Percentiles rank a stretch among this genome's conserved stretches.
phyloP scores from a whole-genome alignment of 106 monocot genomes.

The Dioscorea alata region DNA sequence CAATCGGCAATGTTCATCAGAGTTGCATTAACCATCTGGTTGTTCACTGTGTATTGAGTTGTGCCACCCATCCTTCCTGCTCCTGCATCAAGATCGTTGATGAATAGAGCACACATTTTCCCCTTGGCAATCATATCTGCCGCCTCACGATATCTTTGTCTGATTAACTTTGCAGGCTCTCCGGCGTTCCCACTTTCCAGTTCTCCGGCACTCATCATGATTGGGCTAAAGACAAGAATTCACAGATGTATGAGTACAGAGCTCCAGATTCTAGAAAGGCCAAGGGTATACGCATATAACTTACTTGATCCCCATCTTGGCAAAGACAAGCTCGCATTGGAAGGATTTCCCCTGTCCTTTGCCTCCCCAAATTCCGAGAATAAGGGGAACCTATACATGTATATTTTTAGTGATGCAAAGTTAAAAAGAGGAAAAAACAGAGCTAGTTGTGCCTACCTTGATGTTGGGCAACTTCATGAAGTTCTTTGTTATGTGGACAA shows the following conservation, averaged over 20 bases:
- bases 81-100: slow-evolving; percentile 98
- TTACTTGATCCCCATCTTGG: slow-evolving; percentile 98
- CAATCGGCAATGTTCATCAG: slow-evolving; percentile 99
- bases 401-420: no score
- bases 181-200: slow-evolving; percentile 96
- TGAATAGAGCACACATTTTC: slow-evolving; percentile 95
- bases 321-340: slow-evolving; percentile 94
- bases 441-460: slow-evolving; percentile 30
- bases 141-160: slow-evolving; percentile 96
- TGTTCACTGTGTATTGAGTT: slow-evolving; percentile 99
- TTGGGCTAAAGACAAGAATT: slow-evolving; percentile 45
- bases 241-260: neutral
- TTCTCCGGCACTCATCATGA: slow-evolving; percentile 99
- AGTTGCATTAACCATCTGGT: slow-evolving; percentile 99
- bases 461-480: slow-evolving; percentile 93
- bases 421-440: neutral
- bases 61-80: slow-evolving; percentile 94
- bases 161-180: slow-evolving; percentile 90
- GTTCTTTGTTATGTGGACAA: slow-evolving; percentile 93
- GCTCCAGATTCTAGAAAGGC: neutral
- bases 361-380: slow-evolving; percentile 99
- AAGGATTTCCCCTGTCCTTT: slow-evolving; percentile 99
- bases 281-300: slow-evolving; percentile 1
- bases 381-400: slow-evolving; percentile 68
- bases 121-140: slow-evolving; percentile 90